Base-by-base conservation (phyloP, 2,329 filamentous ascomycete species). In the Cercospora zeae-maydis region DNA sequence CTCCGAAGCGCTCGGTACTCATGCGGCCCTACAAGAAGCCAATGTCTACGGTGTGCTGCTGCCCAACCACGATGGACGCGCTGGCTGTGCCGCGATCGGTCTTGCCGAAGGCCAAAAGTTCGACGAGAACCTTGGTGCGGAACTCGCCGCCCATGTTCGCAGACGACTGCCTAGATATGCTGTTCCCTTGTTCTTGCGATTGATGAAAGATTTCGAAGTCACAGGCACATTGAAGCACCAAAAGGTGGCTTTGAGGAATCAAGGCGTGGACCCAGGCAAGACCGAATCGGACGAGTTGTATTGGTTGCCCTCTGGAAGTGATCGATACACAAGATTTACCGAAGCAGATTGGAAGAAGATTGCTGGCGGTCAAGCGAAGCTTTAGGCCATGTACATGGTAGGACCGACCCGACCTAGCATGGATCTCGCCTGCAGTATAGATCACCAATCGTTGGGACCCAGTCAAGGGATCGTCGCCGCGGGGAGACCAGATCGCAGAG, bases 181-280 rank as follows among this genome's bases (percentile, higher is more conserved):
- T 0, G 83, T 88, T 4, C 92, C 92, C 0, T 70, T 95, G 0
- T 96, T 96, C 77, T 74, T 96, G 53, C 82, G 92, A 11, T 76
- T 92, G 5, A 83, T 88, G 7, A 80, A 78, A 27, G 77, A 83
- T 51, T 76, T 86, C 67, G 85, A 89, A 71, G 82, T 86, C 1
- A 96, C 92, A 4, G 91, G 92, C 0, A 96, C 92, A 53, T 90
- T 92, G 72, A 96, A 96, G 81, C 90, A 96, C 78, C 89, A 93
- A 77, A 96, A 96, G 77, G 85, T 89, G 66, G 77, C 80, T 0
- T 75, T 96, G 66, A 81, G 91, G n/a, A 80, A 82, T 1, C 84
- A 93, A 66, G 92, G 92, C 0, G 90, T 93, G 0, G 84, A 91
- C 70, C 89, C 88, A 0, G 76, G 72, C 3, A 84, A 84, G 70